Evolutionary conservation across 148 eudicot genomes (phyloP).

Genomic region (Amaranthus palmeri): DNA sequence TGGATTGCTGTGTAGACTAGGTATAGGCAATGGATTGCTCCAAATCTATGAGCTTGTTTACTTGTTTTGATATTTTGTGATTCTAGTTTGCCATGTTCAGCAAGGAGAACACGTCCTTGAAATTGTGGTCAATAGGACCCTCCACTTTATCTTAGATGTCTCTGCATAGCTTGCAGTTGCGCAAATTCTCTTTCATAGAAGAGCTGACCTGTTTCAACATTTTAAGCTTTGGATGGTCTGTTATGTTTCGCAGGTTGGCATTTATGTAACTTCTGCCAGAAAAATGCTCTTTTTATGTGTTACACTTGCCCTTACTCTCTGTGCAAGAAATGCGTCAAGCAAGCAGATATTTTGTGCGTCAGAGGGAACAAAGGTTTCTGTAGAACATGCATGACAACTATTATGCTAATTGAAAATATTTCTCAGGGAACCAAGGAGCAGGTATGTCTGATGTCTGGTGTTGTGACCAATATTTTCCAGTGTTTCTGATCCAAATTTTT

Average conservation of each 20-base stretch:
- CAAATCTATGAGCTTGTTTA: too few species aligned
- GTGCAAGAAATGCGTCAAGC: conserved; percentile 84
- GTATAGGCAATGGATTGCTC: too few species aligned
- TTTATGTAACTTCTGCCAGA: conserved; percentile 81
- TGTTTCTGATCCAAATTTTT: not conserved
- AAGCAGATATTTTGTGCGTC: conserved; percentile 57
- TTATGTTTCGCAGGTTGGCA: conserved; percentile 85
- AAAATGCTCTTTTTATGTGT: conserved; percentile 79
- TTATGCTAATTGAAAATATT: conserved; percentile 72
- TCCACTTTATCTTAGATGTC: not conserved
- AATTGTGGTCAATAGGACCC: not conserved
- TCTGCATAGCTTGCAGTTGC: not conserved
- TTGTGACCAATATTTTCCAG: not conserved
- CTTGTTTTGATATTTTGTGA: too few species aligned
- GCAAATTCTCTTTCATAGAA: not conserved
- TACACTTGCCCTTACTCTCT: conserved; percentile 86
- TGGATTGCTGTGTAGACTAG: too few species aligned
- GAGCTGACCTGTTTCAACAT: conserved; percentile 7
- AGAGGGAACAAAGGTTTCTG: conserved; percentile 92
- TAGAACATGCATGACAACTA: conserved; percentile 65
- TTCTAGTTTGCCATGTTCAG: too few species aligned
- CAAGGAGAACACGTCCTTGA: not conserved
- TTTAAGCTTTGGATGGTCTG: conserved; percentile 8
- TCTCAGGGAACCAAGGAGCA: conserved; percentile 54
- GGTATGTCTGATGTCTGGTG: conserved; percentile 45